Percentiles rank a stretch among this genome's conserved stretches.
phyloP scores from a whole-genome alignment of 148 eudicot species.

The Nepenthes gracilis region DNA sequence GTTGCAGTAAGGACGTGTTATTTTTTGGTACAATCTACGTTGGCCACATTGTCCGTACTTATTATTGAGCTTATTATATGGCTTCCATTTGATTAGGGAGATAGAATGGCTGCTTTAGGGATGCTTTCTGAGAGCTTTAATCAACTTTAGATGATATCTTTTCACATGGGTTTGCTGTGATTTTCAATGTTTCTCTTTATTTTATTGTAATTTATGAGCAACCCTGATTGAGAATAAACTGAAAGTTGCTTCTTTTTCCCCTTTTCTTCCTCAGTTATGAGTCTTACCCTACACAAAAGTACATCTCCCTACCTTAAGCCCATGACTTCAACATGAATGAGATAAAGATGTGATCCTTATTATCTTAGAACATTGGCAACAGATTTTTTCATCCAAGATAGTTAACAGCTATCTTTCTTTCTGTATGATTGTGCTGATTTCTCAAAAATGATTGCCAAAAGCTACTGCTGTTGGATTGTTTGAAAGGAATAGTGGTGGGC shows the following conservation, averaged over 20 bases:
- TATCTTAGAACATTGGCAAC: too few species aligned
- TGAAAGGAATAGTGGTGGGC: neutral
- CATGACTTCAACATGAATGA: too few species aligned
- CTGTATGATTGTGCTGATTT: neutral
- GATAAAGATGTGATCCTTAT: too few species aligned
- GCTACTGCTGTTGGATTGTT: neutral
- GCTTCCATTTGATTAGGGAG: conserved; percentile 8
- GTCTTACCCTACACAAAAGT: too few species aligned
- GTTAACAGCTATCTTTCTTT: neutral
- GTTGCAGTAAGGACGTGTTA: neutral
- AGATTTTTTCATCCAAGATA: too few species aligned
- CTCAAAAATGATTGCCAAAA: too few species aligned
- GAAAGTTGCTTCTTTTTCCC: conserved; percentile 1
- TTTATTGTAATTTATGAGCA: neutral
- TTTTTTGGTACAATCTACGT: conserved; percentile 4
- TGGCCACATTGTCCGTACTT: conserved; percentile 15
- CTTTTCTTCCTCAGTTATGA: too few species aligned
- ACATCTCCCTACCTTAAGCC: too few species aligned
- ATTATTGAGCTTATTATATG: conserved; percentile 14
- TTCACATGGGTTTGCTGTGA: conserved; percentile 23
- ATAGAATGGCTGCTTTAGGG: conserved; percentile 6
- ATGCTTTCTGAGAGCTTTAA: conserved; percentile 15
- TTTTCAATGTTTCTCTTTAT: neutral
- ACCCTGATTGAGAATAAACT: neutral
- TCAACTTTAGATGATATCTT: conserved; percentile 10